Conservation (phyloP, 495 filamentous ascomycete species). For the Halenospora varia region DNA sequence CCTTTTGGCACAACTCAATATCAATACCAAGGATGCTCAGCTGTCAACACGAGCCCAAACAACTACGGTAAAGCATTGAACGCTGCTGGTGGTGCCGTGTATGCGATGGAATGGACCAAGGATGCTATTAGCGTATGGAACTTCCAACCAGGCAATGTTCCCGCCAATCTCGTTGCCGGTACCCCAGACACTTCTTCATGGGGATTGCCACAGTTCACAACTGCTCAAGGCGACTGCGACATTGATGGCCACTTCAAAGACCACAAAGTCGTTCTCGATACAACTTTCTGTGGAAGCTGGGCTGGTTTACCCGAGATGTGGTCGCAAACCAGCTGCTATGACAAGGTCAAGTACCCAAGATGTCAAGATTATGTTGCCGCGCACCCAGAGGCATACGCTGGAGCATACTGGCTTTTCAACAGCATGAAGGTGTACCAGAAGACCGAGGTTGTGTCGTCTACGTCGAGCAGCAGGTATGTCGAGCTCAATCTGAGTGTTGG, state of each 20-base stretch:
- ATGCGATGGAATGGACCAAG: slow-evolving; percentile 70
- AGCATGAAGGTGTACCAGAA: slow-evolving; percentile 52
- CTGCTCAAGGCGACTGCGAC: slow-evolving; percentile 51
- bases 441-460: neutral
- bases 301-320: slow-evolving; percentile 57
- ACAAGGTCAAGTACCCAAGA: slow-evolving; percentile 32
- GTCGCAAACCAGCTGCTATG: slow-evolving; percentile 28
- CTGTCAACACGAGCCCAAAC: slow-evolving; percentile 23
- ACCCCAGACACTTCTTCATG: slow-evolving; percentile 44
- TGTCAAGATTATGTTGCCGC: slow-evolving; percentile 58
- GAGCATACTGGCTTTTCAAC: slow-evolving; percentile 67
- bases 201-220: slow-evolving; percentile 60
- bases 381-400: slow-evolving; percentile 47
- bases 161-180: slow-evolving; percentile 48
- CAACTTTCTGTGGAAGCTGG: slow-evolving; percentile 85
- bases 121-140: slow-evolving; percentile 54
- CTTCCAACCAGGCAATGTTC: slow-evolving; percentile 28
- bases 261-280: slow-evolving; percentile 75
- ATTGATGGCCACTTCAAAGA: slow-evolving; percentile 61
- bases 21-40: slow-evolving; percentile 40
- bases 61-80: slow-evolving; percentile 71
- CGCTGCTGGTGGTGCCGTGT: slow-evolving; percentile 64
- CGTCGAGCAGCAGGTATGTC: neutral
- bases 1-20: slow-evolving; percentile 40
- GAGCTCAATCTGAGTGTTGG: neutral